phyloP scores from a whole-genome alignment of 441 rosid genomes.

The Bruguiera hainesii region DNA sequence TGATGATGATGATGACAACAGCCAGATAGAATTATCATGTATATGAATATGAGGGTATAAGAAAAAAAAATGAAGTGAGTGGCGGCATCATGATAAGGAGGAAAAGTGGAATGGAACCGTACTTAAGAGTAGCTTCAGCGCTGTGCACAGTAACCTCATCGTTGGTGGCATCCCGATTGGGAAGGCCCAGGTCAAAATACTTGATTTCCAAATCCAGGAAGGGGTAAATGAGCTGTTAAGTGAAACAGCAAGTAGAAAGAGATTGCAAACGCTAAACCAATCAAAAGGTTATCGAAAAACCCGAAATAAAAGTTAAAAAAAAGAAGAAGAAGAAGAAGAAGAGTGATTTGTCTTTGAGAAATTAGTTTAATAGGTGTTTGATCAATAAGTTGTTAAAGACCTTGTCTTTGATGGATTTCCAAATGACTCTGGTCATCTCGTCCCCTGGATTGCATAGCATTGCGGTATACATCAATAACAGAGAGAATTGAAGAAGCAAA shows the following conservation, averaged over 20 bases:
- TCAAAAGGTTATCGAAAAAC: too few relatives aligned
- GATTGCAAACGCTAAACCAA: not conserved
- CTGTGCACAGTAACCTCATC: conserved; percentile 85
- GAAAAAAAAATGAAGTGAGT: too few relatives aligned
- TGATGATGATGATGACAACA: too few relatives aligned
- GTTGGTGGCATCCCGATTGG: conserved; percentile 85
- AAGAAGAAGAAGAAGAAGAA: not conserved
- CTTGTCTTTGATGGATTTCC: conserved; percentile 80
- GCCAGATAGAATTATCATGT: too few relatives aligned
- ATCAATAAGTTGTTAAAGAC: conserved; percentile 23
- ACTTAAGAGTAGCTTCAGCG: conserved; percentile 93
- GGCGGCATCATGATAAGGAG: not conserved
- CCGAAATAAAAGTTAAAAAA: not conserved
- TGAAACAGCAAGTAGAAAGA: not conserved
- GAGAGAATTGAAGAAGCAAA: not conserved
- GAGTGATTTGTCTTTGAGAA: not conserved
- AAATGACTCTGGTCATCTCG: conserved; percentile 82
- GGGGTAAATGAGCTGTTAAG: conserved; percentile 71
- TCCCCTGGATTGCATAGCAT: conserved; percentile 36
- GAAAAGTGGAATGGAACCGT: conserved; percentile 16
- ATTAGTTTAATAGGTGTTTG: not conserved
- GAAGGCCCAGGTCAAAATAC: conserved; percentile 94
- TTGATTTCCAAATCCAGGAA: conserved; percentile 93
- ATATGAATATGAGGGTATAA: too few relatives aligned
- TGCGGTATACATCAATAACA: not conserved